phyloP scores from a whole-genome alignment of 805 yeast species.

The Metschnikowia henanensis region DNA sequence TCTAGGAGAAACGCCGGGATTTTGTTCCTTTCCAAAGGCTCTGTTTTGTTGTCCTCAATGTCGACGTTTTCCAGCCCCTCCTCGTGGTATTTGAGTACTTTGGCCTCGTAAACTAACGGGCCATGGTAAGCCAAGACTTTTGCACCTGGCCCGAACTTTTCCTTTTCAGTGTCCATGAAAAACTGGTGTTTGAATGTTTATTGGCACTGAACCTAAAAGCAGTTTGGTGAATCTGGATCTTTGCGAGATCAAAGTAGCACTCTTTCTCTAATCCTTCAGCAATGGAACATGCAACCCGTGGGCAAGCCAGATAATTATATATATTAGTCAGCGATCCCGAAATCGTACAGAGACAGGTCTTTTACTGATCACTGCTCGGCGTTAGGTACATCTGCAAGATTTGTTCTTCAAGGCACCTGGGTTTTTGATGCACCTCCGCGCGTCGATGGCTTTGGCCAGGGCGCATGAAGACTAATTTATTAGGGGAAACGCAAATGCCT shows the following conservation, averaged over 20 bases:
- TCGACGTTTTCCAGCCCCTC: slow-evolving; percentile 45
- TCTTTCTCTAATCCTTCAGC: too few relatives aligned
- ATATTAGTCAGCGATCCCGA: neutral
- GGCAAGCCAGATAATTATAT: neutral
- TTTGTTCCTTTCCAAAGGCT: slow-evolving; percentile 31
- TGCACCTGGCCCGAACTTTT: slow-evolving; percentile 21
- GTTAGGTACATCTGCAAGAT: neutral
- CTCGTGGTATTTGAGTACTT: slow-evolving; percentile 63
- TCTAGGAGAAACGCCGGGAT: slow-evolving; percentile 28
- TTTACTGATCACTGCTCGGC: too few relatives aligned
- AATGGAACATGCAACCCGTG: too few relatives aligned
- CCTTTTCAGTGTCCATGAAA: neutral
- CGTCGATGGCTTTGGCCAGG: neutral
- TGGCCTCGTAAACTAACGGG: slow-evolving; percentile 87
- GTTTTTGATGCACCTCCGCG: slow-evolving; percentile 4
- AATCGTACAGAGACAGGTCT: too few relatives aligned
- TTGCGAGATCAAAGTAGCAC: too few relatives aligned
- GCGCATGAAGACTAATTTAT: neutral
- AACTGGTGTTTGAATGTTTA: neutral
- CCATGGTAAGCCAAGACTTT: slow-evolving; percentile 80
- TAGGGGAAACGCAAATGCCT: too few relatives aligned
- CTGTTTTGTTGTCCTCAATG: slow-evolving; percentile 40
- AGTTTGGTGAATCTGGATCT: too few relatives aligned
- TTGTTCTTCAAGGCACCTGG: neutral
- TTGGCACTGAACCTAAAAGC: neutral